Evolutionary conservation across 768 basidiomycete genomes (phyloP), one percentile per base, ranked within the genome.

Genomic region (Hericium coralloides): DNA sequence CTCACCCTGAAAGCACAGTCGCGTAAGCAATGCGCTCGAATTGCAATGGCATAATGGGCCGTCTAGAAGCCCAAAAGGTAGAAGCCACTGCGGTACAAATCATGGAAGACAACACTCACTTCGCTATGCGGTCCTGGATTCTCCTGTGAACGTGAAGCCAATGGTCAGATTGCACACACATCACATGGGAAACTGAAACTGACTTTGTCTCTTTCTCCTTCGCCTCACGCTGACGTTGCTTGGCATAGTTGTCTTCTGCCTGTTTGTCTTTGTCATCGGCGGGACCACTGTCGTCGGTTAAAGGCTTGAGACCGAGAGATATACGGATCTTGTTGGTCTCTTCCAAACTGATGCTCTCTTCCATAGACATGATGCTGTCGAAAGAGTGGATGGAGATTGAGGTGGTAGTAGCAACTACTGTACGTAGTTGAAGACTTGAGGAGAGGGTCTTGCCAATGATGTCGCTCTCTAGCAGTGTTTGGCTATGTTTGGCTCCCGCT

Each of bases 311-410:
- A 61, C 97, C 97, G 39, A 97, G 80, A 4, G 87, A 88, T 58
- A 95, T 83, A 74, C 97, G 92, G 70, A 97, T 90, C 73, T 89
- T 94, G 79, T 95, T 95, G 38, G 93, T 95, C 77, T 95, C 92
- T 67, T 94, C 92, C 67, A 95, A 81, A 66, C 88, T 89, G 68
- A 95, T 88, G 63, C 89, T 86, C 71, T 90, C 83, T 75, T 92
- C 87, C 87, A 89, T 84, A 17, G 85, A 38, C 38, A 38, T 52
- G 52, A n/a, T 52, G 2, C 36, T 20, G 25, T 17, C 3, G 48
- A 56, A n/a, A 12, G 26, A 38, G 23, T n/a, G 50, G 36, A 18
- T 38, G 38, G 12, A 47, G 53, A n/a, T n/a, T n/a, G n/a, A 15
- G 53, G 22, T 23, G 15, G 53, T 7, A 20, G 53, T 12, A 39